phyloP scores from a whole-genome alignment of 176 grass and related monocot genomes.

The Triticum urartu region DNA sequence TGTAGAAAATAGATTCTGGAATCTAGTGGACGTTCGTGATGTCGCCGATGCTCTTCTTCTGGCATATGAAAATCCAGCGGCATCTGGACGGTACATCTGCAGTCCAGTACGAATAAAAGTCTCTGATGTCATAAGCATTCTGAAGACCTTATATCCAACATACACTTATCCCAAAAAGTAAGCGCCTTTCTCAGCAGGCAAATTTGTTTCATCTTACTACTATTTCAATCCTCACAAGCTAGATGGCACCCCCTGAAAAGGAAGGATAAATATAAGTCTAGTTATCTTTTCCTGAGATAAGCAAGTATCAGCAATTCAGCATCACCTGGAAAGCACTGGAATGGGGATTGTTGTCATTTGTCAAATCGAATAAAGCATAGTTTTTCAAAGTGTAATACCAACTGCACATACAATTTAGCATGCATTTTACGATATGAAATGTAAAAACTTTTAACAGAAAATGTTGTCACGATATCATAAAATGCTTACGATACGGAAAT shows the following conservation, averaged over 20 bases:
- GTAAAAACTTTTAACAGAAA: background rate
- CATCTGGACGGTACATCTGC: slow-evolving; percentile 40
- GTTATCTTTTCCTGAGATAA: background rate
- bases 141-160: slow-evolving; percentile 1
- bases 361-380: background rate
- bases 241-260: background rate
- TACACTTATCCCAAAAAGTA: background rate
- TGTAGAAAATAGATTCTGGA: background rate
- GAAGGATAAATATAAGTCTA: background rate
- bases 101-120: slow-evolving; percentile 17
- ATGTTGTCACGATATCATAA: background rate
- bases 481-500: background rate
- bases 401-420: background rate
- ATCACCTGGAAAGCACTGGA: background rate
- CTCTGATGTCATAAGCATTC: slow-evolving; percentile 8
- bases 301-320: background rate
- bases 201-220: background rate
- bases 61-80: slow-evolving; percentile 22
- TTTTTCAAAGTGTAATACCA: background rate
- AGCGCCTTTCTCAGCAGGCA: background rate
- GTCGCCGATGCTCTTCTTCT: slow-evolving; percentile 32
- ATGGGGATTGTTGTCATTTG: background rate
- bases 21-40: slow-evolving; percentile 43
- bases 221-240: background rate
- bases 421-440: background rate